A percentile compares a stretch with the other conserved stretches of the same genome.
These are phyloP conservation scores for Colletotrichum lentis DNA, from an alignment of 2,329 filamentous ascomycete species.

Conservation along the genomic window DNA sequence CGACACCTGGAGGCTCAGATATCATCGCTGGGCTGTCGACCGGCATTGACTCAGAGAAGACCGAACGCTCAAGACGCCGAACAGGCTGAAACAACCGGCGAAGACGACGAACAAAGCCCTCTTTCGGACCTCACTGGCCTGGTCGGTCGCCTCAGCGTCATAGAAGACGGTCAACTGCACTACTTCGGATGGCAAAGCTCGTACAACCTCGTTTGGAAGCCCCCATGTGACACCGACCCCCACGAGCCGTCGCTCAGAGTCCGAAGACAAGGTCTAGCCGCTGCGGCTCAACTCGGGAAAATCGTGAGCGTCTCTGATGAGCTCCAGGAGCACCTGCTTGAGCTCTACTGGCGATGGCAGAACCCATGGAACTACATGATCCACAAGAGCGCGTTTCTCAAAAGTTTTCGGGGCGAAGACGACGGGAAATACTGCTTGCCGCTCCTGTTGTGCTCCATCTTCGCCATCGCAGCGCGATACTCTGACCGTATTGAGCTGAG, in stretches of 20 bases:
- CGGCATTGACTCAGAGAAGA: background rate
- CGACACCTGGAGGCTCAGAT: constrained; percentile 37
- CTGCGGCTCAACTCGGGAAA: constrained; percentile 34
- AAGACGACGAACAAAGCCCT: constrained; percentile 29
- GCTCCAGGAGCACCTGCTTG: constrained; percentile 42
- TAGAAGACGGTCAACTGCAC: constrained; percentile 41
- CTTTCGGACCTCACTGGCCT: constrained; percentile 38
- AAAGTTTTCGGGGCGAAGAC: constrained; percentile 31
- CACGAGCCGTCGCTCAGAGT: constrained; percentile 18
- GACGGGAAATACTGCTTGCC: constrained; percentile 39
- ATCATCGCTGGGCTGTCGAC: constrained; percentile 10
- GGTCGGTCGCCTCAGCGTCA: constrained; percentile 33
- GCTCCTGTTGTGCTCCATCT: constrained; percentile 40
- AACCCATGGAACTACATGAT: constrained; percentile 44
- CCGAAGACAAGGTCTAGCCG: constrained; percentile 33
- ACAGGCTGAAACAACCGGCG: background rate
- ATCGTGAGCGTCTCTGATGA: constrained; percentile 36
- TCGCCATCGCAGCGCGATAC: constrained; percentile 41
- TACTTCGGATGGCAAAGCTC: constrained; percentile 43
- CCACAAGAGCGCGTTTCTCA: constrained; percentile 39
- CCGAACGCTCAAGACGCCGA: constrained; percentile 14
- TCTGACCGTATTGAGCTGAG: constrained; percentile 41
- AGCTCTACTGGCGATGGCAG: constrained; percentile 43
- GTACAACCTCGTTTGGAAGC: constrained; percentile 38
- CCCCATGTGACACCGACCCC: background rate